These are phyloP conservation scores for Neurospora discreta DNA, from an alignment of 495 filamentous ascomycete genomes.

Conservation along the genomic window DNA sequence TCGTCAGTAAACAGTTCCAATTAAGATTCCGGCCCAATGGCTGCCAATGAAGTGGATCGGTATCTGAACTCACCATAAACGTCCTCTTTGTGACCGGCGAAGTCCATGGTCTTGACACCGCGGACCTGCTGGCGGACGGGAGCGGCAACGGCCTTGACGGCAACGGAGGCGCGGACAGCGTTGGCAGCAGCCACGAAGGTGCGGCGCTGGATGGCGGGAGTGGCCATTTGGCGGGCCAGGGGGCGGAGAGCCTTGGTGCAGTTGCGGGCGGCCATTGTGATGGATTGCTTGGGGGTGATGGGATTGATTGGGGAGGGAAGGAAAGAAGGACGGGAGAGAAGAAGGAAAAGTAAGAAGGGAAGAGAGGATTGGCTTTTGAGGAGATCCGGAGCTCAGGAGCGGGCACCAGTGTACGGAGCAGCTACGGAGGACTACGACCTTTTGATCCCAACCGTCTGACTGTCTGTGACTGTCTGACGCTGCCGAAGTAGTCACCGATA, in stretches of 20 bases:
- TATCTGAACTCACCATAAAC: slow-evolving; percentile 61
- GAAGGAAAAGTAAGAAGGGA: neutral
- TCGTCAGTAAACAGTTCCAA: slow-evolving; percentile 3
- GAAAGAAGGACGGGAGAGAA: slow-evolving; percentile 8
- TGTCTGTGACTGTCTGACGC: slow-evolving; percentile 1
- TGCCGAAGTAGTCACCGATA: slow-evolving; percentile 6
- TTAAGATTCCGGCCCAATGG: neutral
- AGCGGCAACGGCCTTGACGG: slow-evolving; percentile 38
- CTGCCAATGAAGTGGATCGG: neutral
- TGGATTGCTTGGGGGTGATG: slow-evolving; percentile 22
- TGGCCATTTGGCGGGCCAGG: slow-evolving; percentile 61
- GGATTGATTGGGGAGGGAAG: slow-evolving; percentile 7
- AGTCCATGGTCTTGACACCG: slow-evolving; percentile 84
- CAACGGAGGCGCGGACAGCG: slow-evolving; percentile 43
- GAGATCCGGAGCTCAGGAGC: neutral
- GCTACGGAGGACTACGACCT: neutral
- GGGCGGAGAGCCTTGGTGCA: slow-evolving; percentile 72
- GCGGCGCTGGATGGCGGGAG: slow-evolving; percentile 54
- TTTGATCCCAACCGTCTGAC: slow-evolving; percentile 14
- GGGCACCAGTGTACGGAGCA: neutral
- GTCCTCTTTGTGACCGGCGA: slow-evolving; percentile 82
- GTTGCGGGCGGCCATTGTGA: slow-evolving; percentile 77
- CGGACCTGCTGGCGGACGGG: slow-evolving; percentile 52
- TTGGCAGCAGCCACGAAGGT: slow-evolving; percentile 59
- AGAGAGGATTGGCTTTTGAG: slow-evolving; percentile 10